Percentiles rank a stretch among this genome's conserved stretches.
Evolutionary conservation across 345 rosid genomes (phyloP).

Genomic region (Hypericum androsaemum): DNA sequence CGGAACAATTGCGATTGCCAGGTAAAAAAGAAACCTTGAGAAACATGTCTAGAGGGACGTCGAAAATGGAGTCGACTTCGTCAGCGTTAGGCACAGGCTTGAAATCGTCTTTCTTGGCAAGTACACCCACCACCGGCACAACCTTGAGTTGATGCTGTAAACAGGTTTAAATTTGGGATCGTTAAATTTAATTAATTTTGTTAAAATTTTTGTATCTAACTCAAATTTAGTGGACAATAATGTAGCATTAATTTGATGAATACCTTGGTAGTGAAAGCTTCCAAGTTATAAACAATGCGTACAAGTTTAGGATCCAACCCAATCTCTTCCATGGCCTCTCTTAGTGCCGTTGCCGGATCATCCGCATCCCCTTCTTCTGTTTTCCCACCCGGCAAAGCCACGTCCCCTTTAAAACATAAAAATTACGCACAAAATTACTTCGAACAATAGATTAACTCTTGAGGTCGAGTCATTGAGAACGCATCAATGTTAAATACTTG

Average conservation of each 20-base stretch:
- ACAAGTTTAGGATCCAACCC: constrained; percentile 30
- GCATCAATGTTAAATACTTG: no score
- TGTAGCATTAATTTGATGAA: no score
- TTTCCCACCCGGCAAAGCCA: constrained; percentile 40
- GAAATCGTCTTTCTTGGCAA: constrained; percentile 21
- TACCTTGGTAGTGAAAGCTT: constrained; percentile 29
- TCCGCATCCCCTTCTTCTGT: constrained; percentile 31
- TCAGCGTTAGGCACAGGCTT: constrained; percentile 19
- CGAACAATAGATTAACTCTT: no score
- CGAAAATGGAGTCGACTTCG: constrained; percentile 34
- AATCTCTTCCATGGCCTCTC: constrained; percentile 35
- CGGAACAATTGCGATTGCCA: no score
- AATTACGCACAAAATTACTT: no score
- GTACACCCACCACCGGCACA: constrained; percentile 31
- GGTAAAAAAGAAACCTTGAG: constrained; percentile 20
- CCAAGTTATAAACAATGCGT: constrained; percentile 23
- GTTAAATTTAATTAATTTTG: background rate
- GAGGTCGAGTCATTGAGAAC: no score
- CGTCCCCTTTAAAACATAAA: constrained; percentile 23
- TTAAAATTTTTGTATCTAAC: background rate
- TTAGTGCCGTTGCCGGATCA: constrained; percentile 24
- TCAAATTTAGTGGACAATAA: no score
- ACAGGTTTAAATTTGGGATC: background rate
- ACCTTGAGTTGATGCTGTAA: constrained; percentile 26
- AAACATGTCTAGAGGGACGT: constrained; percentile 36